Percentiles rank a stretch among this genome's conserved stretches.
phyloP scores from a whole-genome alignment of 208 protist species.

The Leishmania major region DNA sequence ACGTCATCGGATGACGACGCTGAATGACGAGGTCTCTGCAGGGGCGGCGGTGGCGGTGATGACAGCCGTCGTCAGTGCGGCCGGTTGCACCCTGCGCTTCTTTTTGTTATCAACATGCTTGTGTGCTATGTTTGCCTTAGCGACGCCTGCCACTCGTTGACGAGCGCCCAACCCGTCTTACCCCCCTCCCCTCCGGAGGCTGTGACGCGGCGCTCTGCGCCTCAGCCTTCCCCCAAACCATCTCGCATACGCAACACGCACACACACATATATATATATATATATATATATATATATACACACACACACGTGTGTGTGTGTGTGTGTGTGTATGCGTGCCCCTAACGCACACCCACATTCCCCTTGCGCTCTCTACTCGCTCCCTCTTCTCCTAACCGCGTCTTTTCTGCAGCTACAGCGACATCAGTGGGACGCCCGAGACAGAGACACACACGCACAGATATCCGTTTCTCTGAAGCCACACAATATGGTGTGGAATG shows the following conservation, averaged over 20 bases:
- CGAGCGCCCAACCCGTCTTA: not conserved
- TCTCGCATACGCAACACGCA: not conserved
- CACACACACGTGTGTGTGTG: not conserved
- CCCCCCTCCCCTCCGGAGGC: not conserved
- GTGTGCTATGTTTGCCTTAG: not conserved
- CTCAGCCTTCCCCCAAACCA: not conserved
- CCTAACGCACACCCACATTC: not conserved
- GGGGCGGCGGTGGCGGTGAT: not conserved
- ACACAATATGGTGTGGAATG: slow-evolving; percentile 51
- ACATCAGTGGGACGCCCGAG: not conserved
- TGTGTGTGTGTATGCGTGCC: not conserved
- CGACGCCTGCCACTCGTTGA: not conserved
- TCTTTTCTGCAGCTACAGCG: not conserved
- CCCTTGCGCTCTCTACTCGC: not conserved
- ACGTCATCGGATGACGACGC: slow-evolving; percentile 51
- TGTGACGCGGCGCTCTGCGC: not conserved
- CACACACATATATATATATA: no score
- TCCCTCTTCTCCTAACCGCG: not conserved
- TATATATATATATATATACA: not conserved
- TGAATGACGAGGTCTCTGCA: not conserved
- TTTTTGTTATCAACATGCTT: not conserved
- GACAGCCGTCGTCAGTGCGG: not conserved
- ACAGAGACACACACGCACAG: not conserved
- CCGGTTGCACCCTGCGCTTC: not conserved
- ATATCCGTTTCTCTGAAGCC: not conserved